A percentile compares a stretch with the other conserved stretches of the same genome.
phyloP scores from a whole-genome alignment of 306 rosid species.

The Adenanthera pavonina region DNA sequence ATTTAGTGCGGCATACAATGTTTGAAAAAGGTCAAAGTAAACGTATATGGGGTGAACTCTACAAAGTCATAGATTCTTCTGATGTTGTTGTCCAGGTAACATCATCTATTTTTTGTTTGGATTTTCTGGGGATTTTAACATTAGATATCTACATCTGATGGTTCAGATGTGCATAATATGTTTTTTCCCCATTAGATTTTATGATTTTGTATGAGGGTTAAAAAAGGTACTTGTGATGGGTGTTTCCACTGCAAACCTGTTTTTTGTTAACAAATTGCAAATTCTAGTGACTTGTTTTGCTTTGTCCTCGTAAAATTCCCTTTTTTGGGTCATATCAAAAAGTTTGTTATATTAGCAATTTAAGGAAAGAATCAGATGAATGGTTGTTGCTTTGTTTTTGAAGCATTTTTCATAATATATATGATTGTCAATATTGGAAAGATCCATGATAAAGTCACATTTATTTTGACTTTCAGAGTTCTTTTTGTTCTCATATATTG shows the following conservation, averaged over 20 bases:
- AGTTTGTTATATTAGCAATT: neutral
- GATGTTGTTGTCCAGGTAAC: conserved; percentile 97
- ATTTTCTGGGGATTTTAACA: conserved; percentile 13
- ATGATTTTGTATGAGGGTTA: neutral
- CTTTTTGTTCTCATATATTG: neutral
- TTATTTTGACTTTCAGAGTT: neutral
- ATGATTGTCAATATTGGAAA: conserved; percentile 20
- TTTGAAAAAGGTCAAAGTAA: conserved; percentile 99
- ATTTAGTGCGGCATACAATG: conserved; percentile 90
- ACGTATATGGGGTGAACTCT: conserved; percentile 98
- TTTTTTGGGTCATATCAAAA: neutral
- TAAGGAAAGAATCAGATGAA: neutral
- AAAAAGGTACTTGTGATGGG: conserved; percentile 5
- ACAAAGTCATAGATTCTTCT: conserved; percentile 97
- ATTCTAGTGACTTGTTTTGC: neutral
- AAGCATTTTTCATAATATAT: conserved; percentile 3
- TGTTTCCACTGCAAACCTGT: conserved; percentile 10
- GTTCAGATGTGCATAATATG: neutral
- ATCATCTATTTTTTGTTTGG: neutral
- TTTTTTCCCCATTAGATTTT: neutral
- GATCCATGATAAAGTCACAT: conserved; percentile 17
- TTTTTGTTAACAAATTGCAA: neutral
- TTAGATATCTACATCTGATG: neutral
- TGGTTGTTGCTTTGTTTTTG: neutral
- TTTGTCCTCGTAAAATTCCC: neutral